These are phyloP conservation scores for Haplosporangium gracile DNA, from an alignment of 192 early-diverging fungal genomes.

Conservation along the genomic window DNA sequence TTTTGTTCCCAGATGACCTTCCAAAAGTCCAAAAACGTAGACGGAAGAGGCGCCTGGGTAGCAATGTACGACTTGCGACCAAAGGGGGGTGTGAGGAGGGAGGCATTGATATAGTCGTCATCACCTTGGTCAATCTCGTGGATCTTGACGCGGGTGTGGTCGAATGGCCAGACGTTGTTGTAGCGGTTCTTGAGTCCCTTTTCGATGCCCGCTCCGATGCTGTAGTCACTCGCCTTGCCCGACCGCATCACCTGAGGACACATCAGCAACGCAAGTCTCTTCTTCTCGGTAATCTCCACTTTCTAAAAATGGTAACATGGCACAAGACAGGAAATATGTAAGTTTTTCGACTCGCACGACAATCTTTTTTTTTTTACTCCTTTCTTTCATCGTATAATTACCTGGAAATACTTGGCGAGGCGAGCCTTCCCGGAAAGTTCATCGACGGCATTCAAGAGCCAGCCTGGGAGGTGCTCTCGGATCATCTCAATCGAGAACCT, in stretches of 20 bases:
- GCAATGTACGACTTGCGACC: constrained; percentile 61
- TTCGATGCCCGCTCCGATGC: constrained; percentile 83
- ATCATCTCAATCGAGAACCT: constrained; percentile 42
- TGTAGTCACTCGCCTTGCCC: constrained; percentile 67
- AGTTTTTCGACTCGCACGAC: background rate
- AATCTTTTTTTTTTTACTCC: background rate
- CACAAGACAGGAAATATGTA: background rate
- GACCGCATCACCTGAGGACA: constrained; percentile 60
- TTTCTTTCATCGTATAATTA: background rate
- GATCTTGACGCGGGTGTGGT: constrained; percentile 69
- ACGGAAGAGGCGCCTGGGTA: constrained; percentile 82
- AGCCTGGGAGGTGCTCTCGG: constrained; percentile 34
- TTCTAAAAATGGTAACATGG: constrained; percentile 51
- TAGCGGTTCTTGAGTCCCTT: constrained; percentile 84
- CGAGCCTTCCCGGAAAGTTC: constrained; percentile 22
- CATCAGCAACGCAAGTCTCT: constrained; percentile 77
- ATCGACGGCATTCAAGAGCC: constrained; percentile 30
- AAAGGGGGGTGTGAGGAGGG: constrained; percentile 44
- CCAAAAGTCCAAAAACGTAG: constrained; percentile 96
- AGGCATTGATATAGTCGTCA: constrained; percentile 62
- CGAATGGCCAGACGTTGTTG: constrained; percentile 89
- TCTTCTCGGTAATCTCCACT: constrained; percentile 75
- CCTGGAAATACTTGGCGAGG: constrained; percentile 55
- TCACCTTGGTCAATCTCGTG: constrained; percentile 22
- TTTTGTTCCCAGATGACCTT: constrained; percentile 94